Percentiles rank a stretch among this genome's conserved stretches.
Evolutionary conservation across 2,329 filamentous ascomycete genomes (phyloP).

Genomic region (Stachybotrys chlorohalonatus): DNA sequence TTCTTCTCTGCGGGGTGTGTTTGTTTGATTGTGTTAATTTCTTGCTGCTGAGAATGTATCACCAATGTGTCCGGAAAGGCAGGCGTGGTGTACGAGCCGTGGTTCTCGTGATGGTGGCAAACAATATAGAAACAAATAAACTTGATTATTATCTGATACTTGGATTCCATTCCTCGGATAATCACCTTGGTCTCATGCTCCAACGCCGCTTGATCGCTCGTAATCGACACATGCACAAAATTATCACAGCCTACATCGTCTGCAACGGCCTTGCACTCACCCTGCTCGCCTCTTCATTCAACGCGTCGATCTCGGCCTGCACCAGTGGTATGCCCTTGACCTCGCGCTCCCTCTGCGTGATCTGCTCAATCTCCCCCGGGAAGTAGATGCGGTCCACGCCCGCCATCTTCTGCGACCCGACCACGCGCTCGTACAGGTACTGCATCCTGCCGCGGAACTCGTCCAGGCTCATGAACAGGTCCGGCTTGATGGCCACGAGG

Average conservation of each 20-base stretch:
- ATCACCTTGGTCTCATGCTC: too few relatives aligned
- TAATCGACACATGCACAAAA: too few relatives aligned
- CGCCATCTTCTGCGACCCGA: conserved; percentile 42
- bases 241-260: neutral
- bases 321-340: conserved; percentile 50
- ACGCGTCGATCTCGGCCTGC: conserved; percentile 42
- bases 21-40: too few relatives aligned
- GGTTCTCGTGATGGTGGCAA: too few relatives aligned
- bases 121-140: too few relatives aligned
- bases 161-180: too few relatives aligned
- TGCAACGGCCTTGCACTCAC: conserved; percentile 24
- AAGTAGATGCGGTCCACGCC: conserved; percentile 53
- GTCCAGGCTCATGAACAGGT: conserved; percentile 62
- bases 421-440: conserved; percentile 43
- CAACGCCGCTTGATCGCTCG: too few relatives aligned
- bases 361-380: conserved; percentile 53
- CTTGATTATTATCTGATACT: too few relatives aligned
- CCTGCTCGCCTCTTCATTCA: conserved; percentile 43
- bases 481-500: conserved; percentile 62
- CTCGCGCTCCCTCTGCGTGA: conserved; percentile 39
- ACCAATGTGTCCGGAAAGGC: too few relatives aligned
- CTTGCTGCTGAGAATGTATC: too few relatives aligned
- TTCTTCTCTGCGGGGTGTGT: too few relatives aligned
- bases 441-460: conserved; percentile 59
- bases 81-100: too few relatives aligned